These are phyloP conservation scores for Pseudotsuga menziesii DNA, from an alignment of 75 land plant species.

Conservation along the genomic window DNA sequence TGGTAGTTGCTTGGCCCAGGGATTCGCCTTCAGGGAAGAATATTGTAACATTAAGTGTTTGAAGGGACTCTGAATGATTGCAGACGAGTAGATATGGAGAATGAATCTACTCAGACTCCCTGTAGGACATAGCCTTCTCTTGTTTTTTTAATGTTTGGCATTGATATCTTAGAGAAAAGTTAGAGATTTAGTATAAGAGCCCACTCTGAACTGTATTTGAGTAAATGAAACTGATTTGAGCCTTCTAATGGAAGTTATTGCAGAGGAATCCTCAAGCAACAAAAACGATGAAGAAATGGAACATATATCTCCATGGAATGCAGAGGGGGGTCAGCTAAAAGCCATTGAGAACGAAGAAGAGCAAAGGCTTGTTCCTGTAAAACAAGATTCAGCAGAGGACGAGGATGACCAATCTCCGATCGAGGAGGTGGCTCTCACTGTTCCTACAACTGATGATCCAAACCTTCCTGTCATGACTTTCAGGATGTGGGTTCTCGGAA, in stretches of 20 bases:
- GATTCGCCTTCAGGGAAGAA: no score
- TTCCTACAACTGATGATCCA: constrained; percentile 63
- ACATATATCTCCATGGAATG: neutral
- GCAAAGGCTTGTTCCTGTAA: neutral
- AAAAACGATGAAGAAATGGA: neutral
- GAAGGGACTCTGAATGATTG: no score
- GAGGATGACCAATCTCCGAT: constrained; percentile 21
- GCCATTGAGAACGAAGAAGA: neutral
- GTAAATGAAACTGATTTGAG: neutral
- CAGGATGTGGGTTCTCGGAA: constrained; percentile 60
- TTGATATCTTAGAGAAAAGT: no score
- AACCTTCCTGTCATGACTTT: constrained; percentile 63
- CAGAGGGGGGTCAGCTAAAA: neutral
- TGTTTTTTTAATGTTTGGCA: no score
- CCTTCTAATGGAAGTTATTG: neutral
- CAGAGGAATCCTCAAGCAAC: neutral
- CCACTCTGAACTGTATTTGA: no score
- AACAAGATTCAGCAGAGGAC: neutral
- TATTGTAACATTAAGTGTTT: no score
- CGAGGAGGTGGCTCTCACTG: constrained; percentile 60
- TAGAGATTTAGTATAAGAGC: no score
- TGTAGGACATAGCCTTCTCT: no score
- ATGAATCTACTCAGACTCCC: no score
- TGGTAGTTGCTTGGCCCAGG: no score
- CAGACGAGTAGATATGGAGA: no score